Conservation (phyloP, 352 stramenopile genomes). For the Detonula confervacea region DNA sequence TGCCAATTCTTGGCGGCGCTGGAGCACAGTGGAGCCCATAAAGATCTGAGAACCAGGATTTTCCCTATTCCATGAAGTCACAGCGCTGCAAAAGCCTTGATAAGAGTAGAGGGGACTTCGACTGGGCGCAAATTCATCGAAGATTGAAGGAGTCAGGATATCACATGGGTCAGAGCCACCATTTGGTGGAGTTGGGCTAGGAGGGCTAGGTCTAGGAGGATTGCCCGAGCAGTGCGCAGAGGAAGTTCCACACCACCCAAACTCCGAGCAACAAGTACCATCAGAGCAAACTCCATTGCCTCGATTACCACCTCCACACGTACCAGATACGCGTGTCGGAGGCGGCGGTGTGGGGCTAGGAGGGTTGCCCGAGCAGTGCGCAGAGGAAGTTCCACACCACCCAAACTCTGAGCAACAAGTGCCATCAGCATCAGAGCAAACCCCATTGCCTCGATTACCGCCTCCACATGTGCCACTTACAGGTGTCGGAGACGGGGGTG, state of each 20-base stretch:
- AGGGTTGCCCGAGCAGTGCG: slow-evolving; percentile 3
- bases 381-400: slow-evolving; percentile 17
- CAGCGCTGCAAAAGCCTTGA: background rate
- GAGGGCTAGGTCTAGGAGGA: background rate
- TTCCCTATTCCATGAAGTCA: background rate
- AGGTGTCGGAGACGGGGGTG: no score
- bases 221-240: slow-evolving; percentile 1
- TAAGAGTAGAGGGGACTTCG: background rate
- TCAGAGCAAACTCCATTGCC: slow-evolving; percentile 14
- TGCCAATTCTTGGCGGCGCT: background rate
- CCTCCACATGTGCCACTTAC: no score
- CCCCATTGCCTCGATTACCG: slow-evolving; percentile 10
- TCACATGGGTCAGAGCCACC: background rate
- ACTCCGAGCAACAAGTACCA: slow-evolving; percentile 13
- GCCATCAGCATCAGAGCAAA: slow-evolving; percentile 24
- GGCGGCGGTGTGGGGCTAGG: background rate
- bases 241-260: slow-evolving; percentile 13
- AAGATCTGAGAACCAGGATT: background rate
- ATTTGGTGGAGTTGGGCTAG: background rate
- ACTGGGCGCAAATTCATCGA: background rate
- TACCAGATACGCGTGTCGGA: slow-evolving; percentile 6
- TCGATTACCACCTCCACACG: slow-evolving; percentile 14
- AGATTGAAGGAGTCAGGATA: background rate
- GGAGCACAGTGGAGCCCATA: background rate
- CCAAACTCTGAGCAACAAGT: slow-evolving; percentile 21